A percentile compares a stretch with the other conserved stretches of the same genome.
Evolutionary conservation across 768 basidiomycete genomes (phyloP).

Genomic region (Boletus rubropictus): DNA sequence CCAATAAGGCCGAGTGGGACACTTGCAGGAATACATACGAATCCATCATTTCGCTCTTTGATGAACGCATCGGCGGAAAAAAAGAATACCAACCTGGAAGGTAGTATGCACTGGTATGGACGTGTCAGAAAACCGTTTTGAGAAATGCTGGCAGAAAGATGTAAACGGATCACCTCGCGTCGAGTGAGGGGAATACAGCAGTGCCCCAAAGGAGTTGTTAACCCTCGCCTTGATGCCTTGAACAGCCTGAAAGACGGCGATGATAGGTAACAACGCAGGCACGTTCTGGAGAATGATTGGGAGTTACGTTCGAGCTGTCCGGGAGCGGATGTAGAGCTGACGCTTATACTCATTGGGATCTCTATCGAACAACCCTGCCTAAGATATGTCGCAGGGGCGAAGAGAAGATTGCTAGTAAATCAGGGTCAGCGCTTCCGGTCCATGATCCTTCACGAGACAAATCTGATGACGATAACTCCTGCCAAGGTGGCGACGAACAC

Average conservation of each 20-base stretch:
- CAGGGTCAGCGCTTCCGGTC: not conserved
- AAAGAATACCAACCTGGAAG: constrained; percentile 27
- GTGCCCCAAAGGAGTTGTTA: constrained; percentile 14
- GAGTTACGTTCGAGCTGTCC: not conserved
- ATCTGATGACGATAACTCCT: constrained; percentile 12
- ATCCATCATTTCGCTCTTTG: not conserved
- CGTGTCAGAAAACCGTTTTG: not conserved
- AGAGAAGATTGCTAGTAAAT: constrained; percentile 34
- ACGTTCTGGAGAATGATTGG: constrained; percentile 41
- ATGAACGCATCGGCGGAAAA: not conserved
- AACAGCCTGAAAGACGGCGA: constrained; percentile 23
- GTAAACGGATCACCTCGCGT: constrained; percentile 14
- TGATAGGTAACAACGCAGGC: constrained; percentile 46
- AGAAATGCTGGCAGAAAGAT: not conserved
- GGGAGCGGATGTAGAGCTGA: not conserved
- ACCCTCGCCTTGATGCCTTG: constrained; percentile 20
- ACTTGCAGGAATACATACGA: constrained; percentile 22
- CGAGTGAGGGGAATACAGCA: constrained; percentile 19
- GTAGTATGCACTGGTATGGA: constrained; percentile 15
- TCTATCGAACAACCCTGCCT: constrained; percentile 57
- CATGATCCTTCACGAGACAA: not conserved
- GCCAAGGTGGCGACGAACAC: constrained; percentile 15
- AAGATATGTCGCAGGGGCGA: constrained; percentile 40
- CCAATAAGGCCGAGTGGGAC: constrained; percentile 23
- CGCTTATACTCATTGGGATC: constrained; percentile 35